Conservation (phyloP, 2,329 filamentous ascomycete species). For the Phyllosticta paracitricarpa region DNA sequence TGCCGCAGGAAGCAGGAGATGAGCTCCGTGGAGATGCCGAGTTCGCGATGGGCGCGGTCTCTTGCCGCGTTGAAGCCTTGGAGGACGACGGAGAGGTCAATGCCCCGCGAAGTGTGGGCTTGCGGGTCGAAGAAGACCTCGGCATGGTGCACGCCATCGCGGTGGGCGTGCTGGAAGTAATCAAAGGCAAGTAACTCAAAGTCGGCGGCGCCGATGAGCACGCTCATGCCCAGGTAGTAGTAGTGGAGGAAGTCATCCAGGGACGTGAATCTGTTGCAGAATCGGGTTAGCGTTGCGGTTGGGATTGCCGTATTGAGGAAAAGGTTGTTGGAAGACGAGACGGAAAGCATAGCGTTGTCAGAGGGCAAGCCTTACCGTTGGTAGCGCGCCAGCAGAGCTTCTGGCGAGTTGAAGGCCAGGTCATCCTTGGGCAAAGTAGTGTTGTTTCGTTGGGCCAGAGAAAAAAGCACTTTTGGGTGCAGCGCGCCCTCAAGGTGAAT, state of each 20-base stretch:
- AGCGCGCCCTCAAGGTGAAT: conserved; percentile 71
- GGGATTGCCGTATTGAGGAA: conserved; percentile 1
- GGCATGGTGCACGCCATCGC: conserved; percentile 58
- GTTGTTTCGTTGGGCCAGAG: conserved; percentile 56
- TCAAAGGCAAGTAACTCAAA: conserved; percentile 63
- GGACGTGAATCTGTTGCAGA: conserved; percentile 44
- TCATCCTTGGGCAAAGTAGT: conserved; percentile 49
- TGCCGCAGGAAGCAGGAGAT: conserved; percentile 67
- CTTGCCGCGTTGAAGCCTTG: conserved; percentile 53
- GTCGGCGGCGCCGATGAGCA: conserved; percentile 54
- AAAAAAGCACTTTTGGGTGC: conserved; percentile 59
- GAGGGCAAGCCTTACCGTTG: conserved; percentile 22
- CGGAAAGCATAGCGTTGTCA: background rate
- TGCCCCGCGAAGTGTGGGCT: conserved; percentile 55
- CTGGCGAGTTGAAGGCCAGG: conserved; percentile 51
- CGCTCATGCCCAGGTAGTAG: conserved; percentile 68
- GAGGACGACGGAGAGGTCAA: conserved; percentile 55
- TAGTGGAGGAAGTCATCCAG: conserved; percentile 70
- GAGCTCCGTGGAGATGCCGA: conserved; percentile 55
- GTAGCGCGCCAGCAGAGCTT: conserved; percentile 54
- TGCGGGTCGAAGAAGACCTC: conserved; percentile 79
- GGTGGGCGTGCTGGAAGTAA: conserved; percentile 57
- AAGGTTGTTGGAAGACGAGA: background rate
- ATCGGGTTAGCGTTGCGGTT: conserved; percentile 1
- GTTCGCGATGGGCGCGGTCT: conserved; percentile 48